phyloP scores from a whole-genome alignment of 2,329 filamentous ascomycete species.

The Bimuria novae-zelandiae region DNA sequence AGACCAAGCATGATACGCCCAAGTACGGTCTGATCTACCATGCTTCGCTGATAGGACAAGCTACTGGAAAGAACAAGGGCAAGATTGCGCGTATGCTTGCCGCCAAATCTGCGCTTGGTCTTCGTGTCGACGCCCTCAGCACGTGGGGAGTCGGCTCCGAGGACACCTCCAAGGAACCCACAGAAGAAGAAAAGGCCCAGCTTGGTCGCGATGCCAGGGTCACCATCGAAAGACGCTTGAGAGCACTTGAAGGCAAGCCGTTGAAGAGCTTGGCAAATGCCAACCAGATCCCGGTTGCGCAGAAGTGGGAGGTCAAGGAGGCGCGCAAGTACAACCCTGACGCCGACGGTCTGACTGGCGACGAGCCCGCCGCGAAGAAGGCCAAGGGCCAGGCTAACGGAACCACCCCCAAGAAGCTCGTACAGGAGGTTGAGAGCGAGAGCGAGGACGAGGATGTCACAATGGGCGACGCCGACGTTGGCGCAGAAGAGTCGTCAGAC shows the following conservation, averaged over 20 bases:
- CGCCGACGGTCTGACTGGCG: constrained; percentile 78
- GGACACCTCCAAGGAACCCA: constrained; percentile 55
- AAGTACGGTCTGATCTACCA: constrained; percentile 91
- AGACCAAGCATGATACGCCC: constrained; percentile 98
- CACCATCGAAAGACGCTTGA: constrained; percentile 76
- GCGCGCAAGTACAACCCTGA: constrained; percentile 93
- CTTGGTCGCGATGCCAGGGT: constrained; percentile 74
- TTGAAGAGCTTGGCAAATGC: constrained; percentile 74
- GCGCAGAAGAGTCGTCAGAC: constrained; percentile 44
- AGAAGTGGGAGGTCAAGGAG: constrained; percentile 91
- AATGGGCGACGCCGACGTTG: constrained; percentile 44
- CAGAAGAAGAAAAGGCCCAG: constrained; percentile 86
- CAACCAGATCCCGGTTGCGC: constrained; percentile 38
- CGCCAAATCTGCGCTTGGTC: constrained; percentile 88
- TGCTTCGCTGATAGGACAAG: constrained; percentile 80
- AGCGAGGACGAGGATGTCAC: constrained; percentile 50
- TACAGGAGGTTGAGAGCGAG: constrained; percentile 55
- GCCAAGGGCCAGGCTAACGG: constrained; percentile 53
- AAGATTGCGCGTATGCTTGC: constrained; percentile 98
- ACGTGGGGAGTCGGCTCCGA: constrained; percentile 71
- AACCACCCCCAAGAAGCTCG: constrained; percentile 49
- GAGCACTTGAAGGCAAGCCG: constrained; percentile 87
- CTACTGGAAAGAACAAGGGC: constrained; percentile 97
- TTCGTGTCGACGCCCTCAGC: constrained; percentile 87
- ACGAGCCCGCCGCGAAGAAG: constrained; percentile 65